Evolutionary conservation across 495 filamentous ascomycete species (phyloP).

Genomic region (Melanomma pulvis-pyrius): DNA sequence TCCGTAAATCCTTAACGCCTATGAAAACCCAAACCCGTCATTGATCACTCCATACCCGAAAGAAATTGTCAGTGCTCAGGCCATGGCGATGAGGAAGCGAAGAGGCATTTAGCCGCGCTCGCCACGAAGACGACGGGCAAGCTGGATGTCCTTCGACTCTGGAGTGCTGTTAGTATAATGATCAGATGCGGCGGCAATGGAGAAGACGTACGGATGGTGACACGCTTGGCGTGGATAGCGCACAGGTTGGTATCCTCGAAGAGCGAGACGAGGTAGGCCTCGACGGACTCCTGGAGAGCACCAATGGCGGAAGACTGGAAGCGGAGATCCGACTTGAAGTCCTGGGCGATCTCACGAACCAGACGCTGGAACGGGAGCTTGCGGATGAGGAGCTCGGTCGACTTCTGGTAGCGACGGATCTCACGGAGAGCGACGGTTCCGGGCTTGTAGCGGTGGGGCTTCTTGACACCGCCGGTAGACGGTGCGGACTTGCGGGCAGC

Average conservation of each 20-base stretch:
- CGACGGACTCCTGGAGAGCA: slow-evolving; percentile 99
- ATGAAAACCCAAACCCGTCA: slow-evolving; percentile 23
- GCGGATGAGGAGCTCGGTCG: slow-evolving; percentile 99
- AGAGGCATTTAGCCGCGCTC: slow-evolving; percentile 71
- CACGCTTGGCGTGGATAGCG: slow-evolving; percentile 99
- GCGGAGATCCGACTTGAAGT: slow-evolving; percentile 99
- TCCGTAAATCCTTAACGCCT: slow-evolving; percentile 31
- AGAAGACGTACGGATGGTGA: slow-evolving; percentile 48
- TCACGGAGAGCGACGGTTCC: slow-evolving; percentile 99
- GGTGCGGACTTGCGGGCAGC: slow-evolving; percentile 41
- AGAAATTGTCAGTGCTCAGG: slow-evolving; percentile 26
- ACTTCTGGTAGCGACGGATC: slow-evolving; percentile 99
- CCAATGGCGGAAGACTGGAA: slow-evolving; percentile 99
- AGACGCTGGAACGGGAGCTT: slow-evolving; percentile 99
- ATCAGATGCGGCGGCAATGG: not conserved
- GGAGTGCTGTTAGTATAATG: slow-evolving; percentile 45
- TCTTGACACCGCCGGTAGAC: slow-evolving; percentile 86
- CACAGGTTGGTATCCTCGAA: slow-evolving; percentile 99
- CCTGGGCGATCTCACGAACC: slow-evolving; percentile 99
- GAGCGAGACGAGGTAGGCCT: slow-evolving; percentile 99
- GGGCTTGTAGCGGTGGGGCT: slow-evolving; percentile 99
- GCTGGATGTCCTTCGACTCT: slow-evolving; percentile 87
- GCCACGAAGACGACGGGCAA: slow-evolving; percentile 93
- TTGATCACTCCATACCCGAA: slow-evolving; percentile 1
- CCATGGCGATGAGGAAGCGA: slow-evolving; percentile 8